Conservation (phyloP, 805 yeast genomes). For the Lipomyces yamadae region DNA sequence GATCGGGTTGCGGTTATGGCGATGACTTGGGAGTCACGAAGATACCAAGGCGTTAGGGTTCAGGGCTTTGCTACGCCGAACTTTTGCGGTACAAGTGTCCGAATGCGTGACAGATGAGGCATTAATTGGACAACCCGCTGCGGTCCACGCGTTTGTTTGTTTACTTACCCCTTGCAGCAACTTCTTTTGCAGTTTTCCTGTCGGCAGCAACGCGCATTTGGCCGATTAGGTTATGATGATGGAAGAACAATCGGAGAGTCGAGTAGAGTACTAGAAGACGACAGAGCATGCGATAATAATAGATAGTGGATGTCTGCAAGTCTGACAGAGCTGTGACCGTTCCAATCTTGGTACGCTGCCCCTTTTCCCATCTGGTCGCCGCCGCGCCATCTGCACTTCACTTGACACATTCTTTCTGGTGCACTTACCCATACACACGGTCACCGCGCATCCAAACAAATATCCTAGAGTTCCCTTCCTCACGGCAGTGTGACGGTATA, state of each 20-base stretch:
- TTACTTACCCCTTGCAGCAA: neutral
- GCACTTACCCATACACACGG: neutral
- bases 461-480: constrained; percentile 4
- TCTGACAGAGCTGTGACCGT: neutral
- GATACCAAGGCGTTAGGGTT: no score
- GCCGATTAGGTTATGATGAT: neutral
- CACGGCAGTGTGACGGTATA: constrained; percentile 1
- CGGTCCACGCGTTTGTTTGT: constrained; percentile 2
- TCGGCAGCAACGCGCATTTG: neutral
- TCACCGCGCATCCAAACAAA: neutral
- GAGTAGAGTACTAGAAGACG: neutral
- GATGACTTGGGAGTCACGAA: no score
- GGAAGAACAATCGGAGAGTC: neutral
- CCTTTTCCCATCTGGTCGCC: neutral
- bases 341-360: neutral
- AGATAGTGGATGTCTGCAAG: neutral
- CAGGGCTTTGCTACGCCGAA: neutral
- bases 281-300: neutral
- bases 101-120: neutral
- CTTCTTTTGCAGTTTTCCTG: neutral
- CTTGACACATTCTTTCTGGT: neutral
- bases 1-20: neutral
- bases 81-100: neutral
- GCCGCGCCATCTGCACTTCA: neutral
- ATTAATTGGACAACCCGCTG: neutral